Evolutionary conservation across 2,329 filamentous ascomycete genomes (phyloP), one percentile per base, ranked within the genome.

Genomic region (Diplodia sapinea): DNA sequence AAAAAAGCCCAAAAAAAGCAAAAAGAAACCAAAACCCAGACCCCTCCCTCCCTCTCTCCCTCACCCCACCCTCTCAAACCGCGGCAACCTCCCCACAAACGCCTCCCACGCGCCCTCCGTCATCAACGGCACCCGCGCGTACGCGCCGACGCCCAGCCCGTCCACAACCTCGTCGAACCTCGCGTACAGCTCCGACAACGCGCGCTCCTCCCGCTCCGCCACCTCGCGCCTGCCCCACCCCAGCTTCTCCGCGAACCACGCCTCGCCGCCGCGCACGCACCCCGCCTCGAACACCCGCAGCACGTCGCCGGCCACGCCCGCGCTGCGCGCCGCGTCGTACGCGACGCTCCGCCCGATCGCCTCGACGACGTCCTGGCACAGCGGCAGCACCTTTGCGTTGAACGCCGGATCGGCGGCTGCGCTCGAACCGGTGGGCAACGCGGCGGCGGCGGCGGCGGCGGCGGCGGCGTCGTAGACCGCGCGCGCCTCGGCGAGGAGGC

Each of bases 21-120:
- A 26, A 3, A 26, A 26, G 23, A 26, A 26, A 3, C 23, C 23
- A 26, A 26, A 26, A 26, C 23, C 23, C 23, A 26, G 23, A 26
- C 23, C 2, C 23, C 23, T 23, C 23, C 23, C 23, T 23, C 23
- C 23, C 23, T 23, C 23, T 2, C 23, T 36, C 11, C 8, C 33
- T 36, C 33, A 36, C 40, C 47, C 40, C 57, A 1, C 40, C 11
- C 40, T 29, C 23, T 43, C 57, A 61, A 61, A 61, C 57, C 40
- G 15, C 17, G 57, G 57, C 26, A 61, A 33, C 8, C 40, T 23
- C 15, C 17, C 40, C 40, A 61, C 40, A 50, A 61, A 61, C 40
- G 1, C 26, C 26, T 23, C 15, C 57, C 57, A 61, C 38, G 15
- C 40, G 11, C 20, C 57, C 26, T 61, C 57, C 29, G 57, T 33